Evolutionary conservation across 768 basidiomycete genomes (phyloP), one percentile per base, ranked within the genome.

Genomic region (Tephrocybe sp.): DNA sequence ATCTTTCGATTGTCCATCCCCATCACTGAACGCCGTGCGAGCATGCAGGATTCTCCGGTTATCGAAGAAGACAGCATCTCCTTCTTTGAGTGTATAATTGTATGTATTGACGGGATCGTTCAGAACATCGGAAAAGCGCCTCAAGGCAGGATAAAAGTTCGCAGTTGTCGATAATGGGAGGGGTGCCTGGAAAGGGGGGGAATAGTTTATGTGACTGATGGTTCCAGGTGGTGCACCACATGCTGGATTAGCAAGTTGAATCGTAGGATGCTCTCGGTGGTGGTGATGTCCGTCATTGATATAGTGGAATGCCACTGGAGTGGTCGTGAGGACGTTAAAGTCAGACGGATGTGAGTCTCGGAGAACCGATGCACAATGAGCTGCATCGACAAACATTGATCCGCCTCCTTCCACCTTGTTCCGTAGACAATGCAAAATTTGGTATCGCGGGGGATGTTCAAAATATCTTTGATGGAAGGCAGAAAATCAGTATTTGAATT

Each of bases 161-260:
- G 62, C 52, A 1, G 83, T 78, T 3, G 84, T 84, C 25, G 67
- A 61, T 16, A 77, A 61, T 0, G 77, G 72, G 8, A 93, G 72
- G 0, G 91, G 86, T 0, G 88, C 93, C 69, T 95, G 93, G 77
- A 97, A 98, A 0, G 94, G 94, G 0, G 95, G 95, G 1, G 89
- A 87, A 66, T 95, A 97, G 68, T 94, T 97, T 60, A 97, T 78
- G 52, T 86, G 77, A 37, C 70, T 67, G 57, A 95, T 76, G 8
- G 59, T 61, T 21, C 57, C 61, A 30, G 44, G 42, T 21, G 54
- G 40, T 34, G 21, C 62, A 49, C 19, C 60, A 8, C 45, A 39
- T 9, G 48, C 42, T 2, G 44, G 49, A 46, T 22, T 58, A 13
- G 71, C 69, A 38, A 92, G 73, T 55, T 89, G 79, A 61, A 97